phyloP scores from a whole-genome alignment of 176 grass and related monocot species.

The Oryza officinalis region DNA sequence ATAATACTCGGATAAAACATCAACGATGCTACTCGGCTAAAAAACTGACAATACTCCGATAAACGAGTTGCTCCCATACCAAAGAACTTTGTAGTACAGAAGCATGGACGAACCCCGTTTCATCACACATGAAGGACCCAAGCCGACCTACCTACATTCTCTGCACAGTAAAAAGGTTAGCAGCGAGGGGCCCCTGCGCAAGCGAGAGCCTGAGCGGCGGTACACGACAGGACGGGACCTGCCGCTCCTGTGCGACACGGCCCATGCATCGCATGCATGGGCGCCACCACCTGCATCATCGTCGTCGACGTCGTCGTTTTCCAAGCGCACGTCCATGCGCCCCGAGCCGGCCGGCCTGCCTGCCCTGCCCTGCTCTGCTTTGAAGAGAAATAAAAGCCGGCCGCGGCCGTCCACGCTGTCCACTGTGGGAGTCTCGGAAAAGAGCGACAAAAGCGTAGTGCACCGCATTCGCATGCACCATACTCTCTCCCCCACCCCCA shows the following conservation, averaged over 20 bases:
- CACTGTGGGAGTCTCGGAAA: constrained; percentile 57
- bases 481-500: too few relatives aligned
- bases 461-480: constrained; percentile 33
- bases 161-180: constrained; percentile 29
- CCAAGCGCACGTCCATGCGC: constrained; percentile 46
- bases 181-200: constrained; percentile 1
- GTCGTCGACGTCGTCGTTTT: constrained; percentile 34
- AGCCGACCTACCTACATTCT: constrained; percentile 23
- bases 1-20: too few relatives aligned
- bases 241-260: constrained; percentile 24
- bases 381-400: not conserved
- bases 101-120: not conserved
- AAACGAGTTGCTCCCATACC: not conserved
- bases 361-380: not conserved
- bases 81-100: not conserved
- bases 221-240: constrained; percentile 28
- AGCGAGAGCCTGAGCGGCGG: not conserved
- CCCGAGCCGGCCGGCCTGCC: not conserved
- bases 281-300: not conserved
- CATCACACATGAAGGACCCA: not conserved
- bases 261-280: not conserved
- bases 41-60: too few relatives aligned
- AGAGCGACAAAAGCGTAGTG: constrained; percentile 48
- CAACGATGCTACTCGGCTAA: too few relatives aligned
- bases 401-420: constrained; percentile 1